Evolutionary conservation across 2,329 filamentous ascomycete genomes (phyloP), one percentile per base, ranked within the genome.

Genomic region (Fusarium fracticaudum): DNA sequence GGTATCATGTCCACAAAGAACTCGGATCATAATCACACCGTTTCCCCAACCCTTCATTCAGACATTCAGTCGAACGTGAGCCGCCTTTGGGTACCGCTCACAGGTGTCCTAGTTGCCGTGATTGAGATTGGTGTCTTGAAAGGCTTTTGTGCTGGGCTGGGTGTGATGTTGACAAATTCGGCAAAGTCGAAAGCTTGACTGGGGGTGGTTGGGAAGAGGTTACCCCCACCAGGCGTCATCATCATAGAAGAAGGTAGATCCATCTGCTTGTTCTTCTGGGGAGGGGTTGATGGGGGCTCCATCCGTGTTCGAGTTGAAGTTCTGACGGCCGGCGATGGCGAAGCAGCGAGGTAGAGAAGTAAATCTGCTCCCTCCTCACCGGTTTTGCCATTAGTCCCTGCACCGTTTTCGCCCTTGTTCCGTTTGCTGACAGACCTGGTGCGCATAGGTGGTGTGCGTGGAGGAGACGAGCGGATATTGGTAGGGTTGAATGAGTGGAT

Each of bases 141-240:
- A 15, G 91, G 89, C 76, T 91, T 94, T 84, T 98, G 96, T 33
- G 94, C 96, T 26, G 96, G 96, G 79, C 94, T 98, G 1, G 96
- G 96, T 12, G 96, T 98, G 81, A 98, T 96, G 84, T 98, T 98
- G 80, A 98, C 92, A 83, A 98, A 99, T 81, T 99, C 96, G 60
- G 95, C 91, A 84, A 98, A 97, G 85, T 98, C 97, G 83, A 98
- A 97, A 54, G 83, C 85, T 79, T 95, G 93, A 22, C 92, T 92
- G 0, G 96, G 96, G 2, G 96, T 98, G 72, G 90, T 91, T 59
- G 93, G 90, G 78, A 91, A 90, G 53, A 92, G 83, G 78, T 91
- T 92, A 70, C 90, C 89, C 45, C 91, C 92, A 60, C 91, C 91
- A 4, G 94, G 94, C 17, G 94, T 96, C n/a, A 90, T 92, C 93